Percentiles rank a stretch among this genome's conserved stretches.
These are phyloP conservation scores for Mycena metata DNA, from an alignment of 768 basidiomycete species.

Conservation along the genomic window DNA sequence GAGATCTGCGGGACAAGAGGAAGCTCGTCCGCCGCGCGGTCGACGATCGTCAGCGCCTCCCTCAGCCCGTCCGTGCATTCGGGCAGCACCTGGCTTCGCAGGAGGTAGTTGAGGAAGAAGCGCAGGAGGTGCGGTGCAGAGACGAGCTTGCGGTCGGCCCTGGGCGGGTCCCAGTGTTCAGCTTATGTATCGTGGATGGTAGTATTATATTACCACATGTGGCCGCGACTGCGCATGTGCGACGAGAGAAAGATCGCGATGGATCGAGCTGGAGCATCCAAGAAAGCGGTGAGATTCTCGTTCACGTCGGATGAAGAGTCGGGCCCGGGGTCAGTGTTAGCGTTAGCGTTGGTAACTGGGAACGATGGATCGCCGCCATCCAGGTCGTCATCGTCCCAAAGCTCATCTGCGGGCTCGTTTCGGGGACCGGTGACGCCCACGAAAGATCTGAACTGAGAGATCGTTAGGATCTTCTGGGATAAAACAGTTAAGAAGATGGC, in stretches of 20 bases:
- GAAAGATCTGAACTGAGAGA: constrained; percentile 2
- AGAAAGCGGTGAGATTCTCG: constrained; percentile 11
- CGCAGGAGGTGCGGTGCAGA: constrained; percentile 31
- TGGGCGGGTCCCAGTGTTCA: background rate
- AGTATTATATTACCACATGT: constrained; percentile 9
- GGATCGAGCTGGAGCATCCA: constrained; percentile 11
- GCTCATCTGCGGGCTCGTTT: background rate
- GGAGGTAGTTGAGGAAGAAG: constrained; percentile 28
- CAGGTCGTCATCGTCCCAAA: constrained; percentile 8
- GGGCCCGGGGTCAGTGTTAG: background rate
- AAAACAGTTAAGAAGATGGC: background rate
- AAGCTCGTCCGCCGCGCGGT: constrained; percentile 14
- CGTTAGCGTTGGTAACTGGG: background rate
- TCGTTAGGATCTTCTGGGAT: background rate
- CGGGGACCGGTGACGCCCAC: background rate
- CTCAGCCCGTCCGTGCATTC: constrained; percentile 43
- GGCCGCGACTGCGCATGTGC: constrained; percentile 10
- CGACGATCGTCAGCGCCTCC: constrained; percentile 50
- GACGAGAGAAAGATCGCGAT: constrained; percentile 32
- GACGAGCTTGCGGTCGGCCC: constrained; percentile 12
- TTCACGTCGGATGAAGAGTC: background rate
- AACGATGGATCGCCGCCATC: background rate
- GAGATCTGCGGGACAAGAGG: constrained; percentile 11
- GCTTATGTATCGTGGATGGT: no score
- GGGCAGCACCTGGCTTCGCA: constrained; percentile 15